These are phyloP conservation scores for Prosopis cineraria DNA, from an alignment of 306 rosid genomes.

Conservation along the genomic window DNA sequence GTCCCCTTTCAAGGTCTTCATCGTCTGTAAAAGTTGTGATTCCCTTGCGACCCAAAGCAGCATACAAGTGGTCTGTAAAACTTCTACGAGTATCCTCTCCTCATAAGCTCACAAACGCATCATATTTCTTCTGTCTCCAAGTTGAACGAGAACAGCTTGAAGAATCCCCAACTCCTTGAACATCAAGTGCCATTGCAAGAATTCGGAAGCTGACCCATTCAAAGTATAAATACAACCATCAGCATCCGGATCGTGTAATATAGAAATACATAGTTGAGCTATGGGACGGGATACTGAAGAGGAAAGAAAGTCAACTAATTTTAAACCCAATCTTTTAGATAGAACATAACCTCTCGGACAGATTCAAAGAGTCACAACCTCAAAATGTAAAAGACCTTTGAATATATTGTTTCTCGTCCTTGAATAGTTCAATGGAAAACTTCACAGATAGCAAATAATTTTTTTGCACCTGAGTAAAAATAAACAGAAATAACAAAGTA, in stretches of 20 bases:
- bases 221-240: neutral
- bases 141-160: neutral
- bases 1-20: conserved; percentile 10
- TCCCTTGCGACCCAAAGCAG: neutral
- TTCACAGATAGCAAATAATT: no score
- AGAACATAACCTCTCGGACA: no score
- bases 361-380: no score
- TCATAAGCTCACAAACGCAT: conserved; percentile 36
- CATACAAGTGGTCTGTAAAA: conserved; percentile 28
- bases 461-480: no score
- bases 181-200: neutral
- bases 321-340: no score
- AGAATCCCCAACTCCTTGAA: neutral
- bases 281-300: no score
- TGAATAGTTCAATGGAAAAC: no score
- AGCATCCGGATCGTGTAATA: neutral
- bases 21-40: conserved; percentile 24
- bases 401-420: no score
- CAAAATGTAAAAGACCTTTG: no score
- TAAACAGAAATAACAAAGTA: no score
- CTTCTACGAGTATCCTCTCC: conserved; percentile 28
- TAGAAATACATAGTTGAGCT: neutral
- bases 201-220: neutral
- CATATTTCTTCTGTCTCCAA: conserved; percentile 12
- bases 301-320: no score